Percentiles rank a stretch among this genome's conserved stretches.
Evolutionary conservation across 1,284 basidiomycete species (phyloP).

Genomic region (Hemileia vastatrix): DNA sequence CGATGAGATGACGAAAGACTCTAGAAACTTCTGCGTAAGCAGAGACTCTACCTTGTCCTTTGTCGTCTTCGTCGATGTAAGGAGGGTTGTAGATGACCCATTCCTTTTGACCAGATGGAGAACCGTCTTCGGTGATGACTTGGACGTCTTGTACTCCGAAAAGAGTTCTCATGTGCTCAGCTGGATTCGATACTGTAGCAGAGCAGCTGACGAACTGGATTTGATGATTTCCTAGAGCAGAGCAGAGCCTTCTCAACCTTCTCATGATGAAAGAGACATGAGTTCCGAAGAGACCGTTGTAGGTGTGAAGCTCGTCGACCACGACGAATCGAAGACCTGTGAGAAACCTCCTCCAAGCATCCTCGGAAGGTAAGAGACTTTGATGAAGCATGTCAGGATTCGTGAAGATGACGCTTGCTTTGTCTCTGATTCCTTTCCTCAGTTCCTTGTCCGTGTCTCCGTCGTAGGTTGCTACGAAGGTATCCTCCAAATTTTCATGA

Average conservation of each 20-base stretch:
- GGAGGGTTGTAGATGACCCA: slow-evolving; percentile 66
- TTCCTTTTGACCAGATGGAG: slow-evolving; percentile 66
- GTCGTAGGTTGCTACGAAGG: slow-evolving; percentile 71
- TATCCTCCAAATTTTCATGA: slow-evolving; percentile 30
- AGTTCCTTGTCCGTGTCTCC: slow-evolving; percentile 69
- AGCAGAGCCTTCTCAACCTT: slow-evolving; percentile 65
- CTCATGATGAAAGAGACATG: slow-evolving; percentile 68
- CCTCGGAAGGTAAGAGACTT: slow-evolving; percentile 73
- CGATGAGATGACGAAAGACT: slow-evolving; percentile 72
- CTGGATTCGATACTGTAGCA: slow-evolving; percentile 72
- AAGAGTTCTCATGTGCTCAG: slow-evolving; percentile 60
- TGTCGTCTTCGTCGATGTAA: slow-evolving; percentile 54
- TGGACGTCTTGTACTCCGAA: slow-evolving; percentile 63
- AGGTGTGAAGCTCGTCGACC: slow-evolving; percentile 40
- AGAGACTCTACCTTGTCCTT: slow-evolving; percentile 54
- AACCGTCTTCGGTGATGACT: slow-evolving; percentile 67
- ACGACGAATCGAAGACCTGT: slow-evolving; percentile 38
- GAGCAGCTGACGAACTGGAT: slow-evolving; percentile 73
- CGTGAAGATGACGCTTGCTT: slow-evolving; percentile 49
- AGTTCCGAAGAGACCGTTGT: slow-evolving; percentile 44
- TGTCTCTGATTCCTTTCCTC: slow-evolving; percentile 43
- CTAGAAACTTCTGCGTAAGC: slow-evolving; percentile 62
- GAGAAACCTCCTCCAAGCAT: slow-evolving; percentile 64
- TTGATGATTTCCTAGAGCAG: slow-evolving; percentile 64
- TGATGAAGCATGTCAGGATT: slow-evolving; percentile 69